phyloP scores from a whole-genome alignment of 768 basidiomycete genomes.

The Hortiboletus flavorubellus region DNA sequence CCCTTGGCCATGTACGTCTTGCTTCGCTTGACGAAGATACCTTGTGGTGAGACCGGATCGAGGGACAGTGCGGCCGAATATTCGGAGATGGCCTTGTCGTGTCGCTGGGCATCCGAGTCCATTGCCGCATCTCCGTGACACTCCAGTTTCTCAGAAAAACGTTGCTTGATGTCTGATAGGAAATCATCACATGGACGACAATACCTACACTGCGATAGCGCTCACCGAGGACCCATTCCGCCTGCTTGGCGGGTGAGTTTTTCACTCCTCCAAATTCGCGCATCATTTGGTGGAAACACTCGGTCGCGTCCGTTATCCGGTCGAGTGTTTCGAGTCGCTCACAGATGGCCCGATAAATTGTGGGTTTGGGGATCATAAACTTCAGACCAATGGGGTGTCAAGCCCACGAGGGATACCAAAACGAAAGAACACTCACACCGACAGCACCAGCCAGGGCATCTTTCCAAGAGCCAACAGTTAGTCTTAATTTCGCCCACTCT shows the following conservation, averaged over 20 bases:
- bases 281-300: not conserved
- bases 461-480: conserved; percentile 3
- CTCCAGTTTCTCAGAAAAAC: not conserved
- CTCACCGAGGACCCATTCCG: conserved; percentile 2
- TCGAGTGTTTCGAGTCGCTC: not conserved
- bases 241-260: not conserved
- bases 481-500: conserved; percentile 4
- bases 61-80: conserved; percentile 8
- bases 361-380: not conserved
- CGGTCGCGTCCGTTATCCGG: not conserved
- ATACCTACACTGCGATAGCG: not conserved
- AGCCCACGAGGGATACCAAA: not conserved
- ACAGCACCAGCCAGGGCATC: not conserved
- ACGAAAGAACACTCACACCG: not conserved
- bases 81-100: conserved; percentile 1
- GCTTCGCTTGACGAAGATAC: conserved; percentile 9
- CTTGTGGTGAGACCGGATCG: not conserved
- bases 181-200: not conserved
- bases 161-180: not conserved
- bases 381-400: not conserved
- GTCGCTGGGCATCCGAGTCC: not conserved
- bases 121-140: not conserved
- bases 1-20: not conserved
- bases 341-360: conserved; percentile 4
- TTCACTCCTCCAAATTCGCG: not conserved